phyloP scores from a whole-genome alignment of 768 basidiomycete species.

The Phaeolepiota aurea region DNA sequence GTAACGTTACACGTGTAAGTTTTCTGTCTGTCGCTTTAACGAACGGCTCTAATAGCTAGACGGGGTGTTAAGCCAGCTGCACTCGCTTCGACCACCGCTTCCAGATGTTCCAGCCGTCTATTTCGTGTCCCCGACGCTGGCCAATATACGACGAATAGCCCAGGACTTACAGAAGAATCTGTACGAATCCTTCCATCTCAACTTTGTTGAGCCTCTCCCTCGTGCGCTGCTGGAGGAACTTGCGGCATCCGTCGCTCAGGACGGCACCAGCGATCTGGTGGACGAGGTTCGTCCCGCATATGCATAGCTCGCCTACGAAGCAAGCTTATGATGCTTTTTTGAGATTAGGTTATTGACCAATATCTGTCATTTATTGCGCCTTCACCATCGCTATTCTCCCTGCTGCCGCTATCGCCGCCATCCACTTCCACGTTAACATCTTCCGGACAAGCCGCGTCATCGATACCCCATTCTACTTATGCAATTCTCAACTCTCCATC shows the following conservation, averaged over 20 bases:
- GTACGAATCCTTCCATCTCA: slow-evolving; percentile 91
- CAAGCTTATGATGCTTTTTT: background rate
- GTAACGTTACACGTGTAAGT: slow-evolving; percentile 96
- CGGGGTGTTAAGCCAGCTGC: slow-evolving; percentile 64
- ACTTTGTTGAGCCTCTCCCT: slow-evolving; percentile 90
- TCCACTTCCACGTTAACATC: slow-evolving; percentile 22
- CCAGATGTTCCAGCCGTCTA: slow-evolving; percentile 96
- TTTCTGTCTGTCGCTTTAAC: slow-evolving; percentile 8
- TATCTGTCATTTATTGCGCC: slow-evolving; percentile 95
- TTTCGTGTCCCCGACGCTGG: slow-evolving; percentile 85
- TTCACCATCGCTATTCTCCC: slow-evolving; percentile 86
- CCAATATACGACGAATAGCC: slow-evolving; percentile 84
- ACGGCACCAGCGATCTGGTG: slow-evolving; percentile 74
- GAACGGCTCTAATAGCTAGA: slow-evolving; percentile 1
- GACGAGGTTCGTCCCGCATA: slow-evolving; percentile 48
- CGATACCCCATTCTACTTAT: slow-evolving; percentile 57
- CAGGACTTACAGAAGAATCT: slow-evolving; percentile 85
- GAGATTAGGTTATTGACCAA: slow-evolving; percentile 80
- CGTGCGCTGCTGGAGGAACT: slow-evolving; percentile 89
- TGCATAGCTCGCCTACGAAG: slow-evolving; percentile 5
- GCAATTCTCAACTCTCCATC: slow-evolving; percentile 84
- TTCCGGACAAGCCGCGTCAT: slow-evolving; percentile 23
- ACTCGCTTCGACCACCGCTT: slow-evolving; percentile 79
- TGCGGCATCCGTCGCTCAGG: slow-evolving; percentile 78
- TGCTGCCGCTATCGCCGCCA: slow-evolving; percentile 53